Evolutionary conservation across 1,139 yeast species (phyloP).

Genomic region (Yamadazyma blattariae): DNA sequence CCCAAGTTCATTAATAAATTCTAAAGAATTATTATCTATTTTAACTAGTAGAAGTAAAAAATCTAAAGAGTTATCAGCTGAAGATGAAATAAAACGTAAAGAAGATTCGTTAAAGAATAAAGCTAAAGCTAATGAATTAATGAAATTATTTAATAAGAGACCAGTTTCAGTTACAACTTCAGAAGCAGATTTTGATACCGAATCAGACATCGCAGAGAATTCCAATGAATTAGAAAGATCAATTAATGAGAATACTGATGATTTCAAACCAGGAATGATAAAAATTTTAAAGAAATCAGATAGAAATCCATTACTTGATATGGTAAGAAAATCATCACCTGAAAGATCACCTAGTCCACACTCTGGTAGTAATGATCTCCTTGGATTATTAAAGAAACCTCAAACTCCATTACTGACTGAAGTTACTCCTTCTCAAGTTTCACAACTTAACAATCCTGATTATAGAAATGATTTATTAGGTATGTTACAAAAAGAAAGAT

Average conservation of each 20-base stretch:
- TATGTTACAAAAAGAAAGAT: slow-evolving; percentile 14
- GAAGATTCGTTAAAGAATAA: slow-evolving; percentile 26
- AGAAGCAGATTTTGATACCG: not conserved
- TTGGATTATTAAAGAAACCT: slow-evolving; percentile 9
- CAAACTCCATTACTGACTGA: not conserved
- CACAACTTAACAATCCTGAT: not conserved
- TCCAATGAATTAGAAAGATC: slow-evolving; percentile 25
- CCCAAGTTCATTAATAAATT: slow-evolving; percentile 38
- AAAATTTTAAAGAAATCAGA: slow-evolving; percentile 10
- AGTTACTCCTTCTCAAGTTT: not conserved
- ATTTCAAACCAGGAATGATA: slow-evolving; percentile 10
- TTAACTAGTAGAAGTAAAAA: slow-evolving; percentile 31
- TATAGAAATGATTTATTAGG: slow-evolving; percentile 17
- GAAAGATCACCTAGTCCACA: slow-evolving; percentile 3
- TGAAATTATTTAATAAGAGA: slow-evolving; percentile 30
- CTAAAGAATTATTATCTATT: slow-evolving; percentile 52
- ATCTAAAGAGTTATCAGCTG: slow-evolving; percentile 11
- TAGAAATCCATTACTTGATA: slow-evolving; percentile 14
- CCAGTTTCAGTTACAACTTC: slow-evolving; percentile 12
- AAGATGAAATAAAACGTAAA: slow-evolving; percentile 7
- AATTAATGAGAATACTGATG: slow-evolving; percentile 5
- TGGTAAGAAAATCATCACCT: slow-evolving; percentile 11
- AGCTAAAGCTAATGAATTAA: slow-evolving; percentile 38
- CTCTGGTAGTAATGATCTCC: slow-evolving; percentile 9
- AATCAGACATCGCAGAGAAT: not conserved